Base-by-base conservation (phyloP, 345 rosid species). In the Geranium rotundifolium region DNA sequence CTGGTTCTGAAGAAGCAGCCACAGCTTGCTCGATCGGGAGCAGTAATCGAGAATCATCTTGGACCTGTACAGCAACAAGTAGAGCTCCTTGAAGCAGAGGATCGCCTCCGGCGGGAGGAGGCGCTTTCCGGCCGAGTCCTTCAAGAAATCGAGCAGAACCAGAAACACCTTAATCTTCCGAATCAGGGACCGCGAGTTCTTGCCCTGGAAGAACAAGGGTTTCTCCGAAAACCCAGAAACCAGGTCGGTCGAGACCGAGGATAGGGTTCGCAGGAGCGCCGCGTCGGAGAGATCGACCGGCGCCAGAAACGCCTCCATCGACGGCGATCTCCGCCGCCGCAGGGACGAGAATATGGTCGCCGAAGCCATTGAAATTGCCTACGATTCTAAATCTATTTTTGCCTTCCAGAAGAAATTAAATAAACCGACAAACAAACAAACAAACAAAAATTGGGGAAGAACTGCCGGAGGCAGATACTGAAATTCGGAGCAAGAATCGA, bases 321-420 rank as follows among this genome's bases (percentile, higher is more conserved):
- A 88, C 39, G 91, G 88, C 56, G 92, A 82, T 62, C 96, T 77
- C 68, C 91, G 79, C 70, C 93, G 74, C 65, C 96, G 77, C 0
- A 90, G 64, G 56, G 96, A 95, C 37, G 96, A 86, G 68, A 95
- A 86, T 61, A 88, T 86, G 20, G 96, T 95, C 5, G 89, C 93
- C 7, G 85, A 65, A 0, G 99, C 96, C 99, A 95, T n/a, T 88
- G 50, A 41, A 41, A 6, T 6, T 1, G 9, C 14, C 4, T 13
- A 3, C 7, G 4, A 31, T 2, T 41, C 50, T 1, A 41, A 41
- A 41, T 13, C 9, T n/a, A n/a, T n/a, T n/a, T n/a, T n/a, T n/a
- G n/a, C n/a, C n/a, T n/a, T n/a, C n/a, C n/a, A n/a, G n/a, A n/a
- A n/a, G n/a, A n/a, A n/a, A n/a, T n/a, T n/a, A n/a, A n/a, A n/a